Evolutionary conservation across 1,284 basidiomycete genomes (phyloP), one percentile per base, ranked within the genome.

Genomic region (Malassezia cuniculi): DNA sequence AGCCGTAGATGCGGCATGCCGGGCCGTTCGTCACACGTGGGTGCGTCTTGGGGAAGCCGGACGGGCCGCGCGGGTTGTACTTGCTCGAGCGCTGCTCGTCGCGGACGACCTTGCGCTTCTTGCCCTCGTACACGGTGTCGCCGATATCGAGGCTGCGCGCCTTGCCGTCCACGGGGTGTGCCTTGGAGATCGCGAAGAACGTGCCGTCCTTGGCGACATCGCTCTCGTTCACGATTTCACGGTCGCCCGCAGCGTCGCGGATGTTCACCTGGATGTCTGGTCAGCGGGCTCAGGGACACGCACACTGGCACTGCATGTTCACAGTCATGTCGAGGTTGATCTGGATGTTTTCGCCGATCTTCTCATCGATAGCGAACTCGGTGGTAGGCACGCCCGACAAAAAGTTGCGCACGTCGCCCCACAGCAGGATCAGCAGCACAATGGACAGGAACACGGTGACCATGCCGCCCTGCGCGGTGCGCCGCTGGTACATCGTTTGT

Each of bases 221-320:
- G 1, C 42, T 37, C 44, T 80, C 78, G 53, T 76, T 86, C 41
- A 95, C 74, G 65, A 82, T 84, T 20, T 95, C 64, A 25, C 87
- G 73, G 64, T 97, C 90, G 1, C 90, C 90, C 6, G 90, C 76
- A 0, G 83, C 83, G 67, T 97, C 90, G 35, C 87, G 74, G 34
- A 97, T 69, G 65, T 95, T 90, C 16, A 95, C 79, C 34, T 78
- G 81, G 37, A 97, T 71, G 48, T 54, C 34, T 34, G 32, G 30
- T 32, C 10, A 45, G 35, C 9, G 5, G 47, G 24, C 21, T 16
- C n/a, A 11, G n/a, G n/a, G 6, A 10, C 2, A 36, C 49, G 36
- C 41, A 50, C 39, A 56, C 31, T 55, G 49, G 32, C 61, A 66
- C 34, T 54, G 50, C 51, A 60, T 59, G 0, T 59, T 57, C 3